A percentile compares a stretch with the other conserved stretches of the same genome.
phyloP scores from a whole-genome alignment of 257 asterid genomes.

The Paraleonurus japonicus region DNA sequence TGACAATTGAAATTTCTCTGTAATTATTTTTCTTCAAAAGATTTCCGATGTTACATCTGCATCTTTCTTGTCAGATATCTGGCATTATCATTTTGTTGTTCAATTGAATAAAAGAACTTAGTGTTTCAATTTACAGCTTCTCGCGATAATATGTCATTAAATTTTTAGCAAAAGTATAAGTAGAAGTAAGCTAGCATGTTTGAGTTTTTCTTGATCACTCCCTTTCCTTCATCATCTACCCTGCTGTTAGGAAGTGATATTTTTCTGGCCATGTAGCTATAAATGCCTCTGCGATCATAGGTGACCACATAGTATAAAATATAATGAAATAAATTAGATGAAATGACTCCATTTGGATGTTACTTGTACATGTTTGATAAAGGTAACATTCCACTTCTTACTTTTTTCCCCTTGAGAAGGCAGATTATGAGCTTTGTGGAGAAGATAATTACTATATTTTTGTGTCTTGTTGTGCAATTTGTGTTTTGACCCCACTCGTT shows the following conservation, averaged over 20 bases:
- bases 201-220: not conserved
- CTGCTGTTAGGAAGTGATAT: not conserved
- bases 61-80: no score
- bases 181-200: no score
- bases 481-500: not conserved
- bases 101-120: no score
- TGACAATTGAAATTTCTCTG: no score
- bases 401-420: not conserved
- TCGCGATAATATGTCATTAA: no score
- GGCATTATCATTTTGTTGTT: no score
- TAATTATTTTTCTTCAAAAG: no score
- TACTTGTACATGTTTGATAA: slow-evolving; percentile 4
- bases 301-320: not conserved
- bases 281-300: not conserved
- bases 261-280: not conserved
- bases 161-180: no score
- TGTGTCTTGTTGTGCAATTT: not conserved
- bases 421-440: not conserved
- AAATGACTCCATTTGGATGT: not conserved
- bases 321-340: not conserved
- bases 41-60: no score
- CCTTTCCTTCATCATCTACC: not conserved
- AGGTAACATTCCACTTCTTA: not conserved
- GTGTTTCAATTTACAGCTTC: no score
- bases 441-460: not conserved